These are phyloP conservation scores for Beauveria australis DNA, from an alignment of 2,329 filamentous ascomycete species.

Conservation along the genomic window DNA sequence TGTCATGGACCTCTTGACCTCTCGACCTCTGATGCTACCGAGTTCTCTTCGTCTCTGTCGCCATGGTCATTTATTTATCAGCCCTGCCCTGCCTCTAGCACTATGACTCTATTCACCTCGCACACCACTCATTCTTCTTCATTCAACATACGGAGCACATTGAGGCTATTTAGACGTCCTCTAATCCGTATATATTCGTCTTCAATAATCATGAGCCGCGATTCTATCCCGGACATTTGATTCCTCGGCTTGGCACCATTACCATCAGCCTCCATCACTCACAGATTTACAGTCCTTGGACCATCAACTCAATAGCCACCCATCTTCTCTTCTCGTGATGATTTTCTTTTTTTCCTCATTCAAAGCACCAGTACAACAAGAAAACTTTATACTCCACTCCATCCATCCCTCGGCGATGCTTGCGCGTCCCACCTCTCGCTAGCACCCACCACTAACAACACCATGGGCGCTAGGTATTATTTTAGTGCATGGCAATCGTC, in stretches of 20 bases:
- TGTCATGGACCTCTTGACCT: background rate
- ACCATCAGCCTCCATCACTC: background rate
- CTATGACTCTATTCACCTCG: too few species aligned
- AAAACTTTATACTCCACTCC: background rate
- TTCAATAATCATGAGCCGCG: background rate
- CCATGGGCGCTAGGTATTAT: too few species aligned
- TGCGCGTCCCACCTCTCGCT: background rate
- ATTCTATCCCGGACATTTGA: background rate
- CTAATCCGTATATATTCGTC: too few species aligned
- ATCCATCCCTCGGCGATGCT: background rate
- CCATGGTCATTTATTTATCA: background rate
- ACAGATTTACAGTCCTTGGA: too few species aligned
- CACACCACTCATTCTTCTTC: too few species aligned
- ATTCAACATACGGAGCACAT: background rate
- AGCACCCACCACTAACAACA: background rate
- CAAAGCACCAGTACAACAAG: background rate
- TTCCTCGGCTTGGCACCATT: background rate
- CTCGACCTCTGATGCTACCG: background rate
- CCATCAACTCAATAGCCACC: background rate
- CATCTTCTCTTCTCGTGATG: background rate
- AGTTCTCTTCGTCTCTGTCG: too few species aligned
- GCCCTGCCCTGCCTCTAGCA: background rate
- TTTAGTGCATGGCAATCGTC: too few species aligned
- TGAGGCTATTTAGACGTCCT: background rate
- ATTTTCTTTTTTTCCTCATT: background rate